Base-by-base conservation (phyloP, 768 basidiomycete genomes). In the Tulasnella calospora region DNA sequence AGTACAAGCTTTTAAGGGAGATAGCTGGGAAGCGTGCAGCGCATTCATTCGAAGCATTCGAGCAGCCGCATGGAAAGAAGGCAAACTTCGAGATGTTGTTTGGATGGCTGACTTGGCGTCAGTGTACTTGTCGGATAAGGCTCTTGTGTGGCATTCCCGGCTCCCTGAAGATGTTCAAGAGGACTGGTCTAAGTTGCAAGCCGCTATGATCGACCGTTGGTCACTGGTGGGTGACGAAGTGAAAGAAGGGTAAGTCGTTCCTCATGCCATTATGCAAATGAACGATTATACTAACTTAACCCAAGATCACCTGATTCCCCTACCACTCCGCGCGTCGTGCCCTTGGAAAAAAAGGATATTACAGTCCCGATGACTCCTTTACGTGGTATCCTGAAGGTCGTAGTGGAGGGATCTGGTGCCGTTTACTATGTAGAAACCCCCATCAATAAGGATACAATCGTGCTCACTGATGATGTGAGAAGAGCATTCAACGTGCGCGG, bases 31-130 rank as follows among this genome's bases (percentile, higher is more conserved):
- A 30, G 74, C 41, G 47, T 75, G 74, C 30, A 47, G 46, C 35
- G 12, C 27, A n/a, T 75, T 75, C 44, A 47, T 75, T 33, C 44
- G 33, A 36, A 47, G n/a, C 35, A 36, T 75, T 19, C 44, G 74
- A 30, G 21, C 35, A 30, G 35, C 38, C 3, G 74, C 74, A 27
- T 75, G 19, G n/a, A 57, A 55, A 27, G 40, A 75, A 75, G 74
- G 74, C 27, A 75, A 75, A 41, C 12, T 75, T 35, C 38, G 51
- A 38, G 74, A 75, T 47, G 15, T 13, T 6, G 74, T 5, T 10
- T 75, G 74, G 74, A 75, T 75, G 74, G 74, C 74, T 6, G 44
- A 47, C 33, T 30, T 47, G 33, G 74, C 74, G 23, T 75, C 74
- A 47, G n/a, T 23, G 19, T 33, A 33, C 36, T 23, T 75, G 13